Evolutionary conservation across 176 grass and related monocot genomes (phyloP).

Genomic region (Paspalum notatum): DNA sequence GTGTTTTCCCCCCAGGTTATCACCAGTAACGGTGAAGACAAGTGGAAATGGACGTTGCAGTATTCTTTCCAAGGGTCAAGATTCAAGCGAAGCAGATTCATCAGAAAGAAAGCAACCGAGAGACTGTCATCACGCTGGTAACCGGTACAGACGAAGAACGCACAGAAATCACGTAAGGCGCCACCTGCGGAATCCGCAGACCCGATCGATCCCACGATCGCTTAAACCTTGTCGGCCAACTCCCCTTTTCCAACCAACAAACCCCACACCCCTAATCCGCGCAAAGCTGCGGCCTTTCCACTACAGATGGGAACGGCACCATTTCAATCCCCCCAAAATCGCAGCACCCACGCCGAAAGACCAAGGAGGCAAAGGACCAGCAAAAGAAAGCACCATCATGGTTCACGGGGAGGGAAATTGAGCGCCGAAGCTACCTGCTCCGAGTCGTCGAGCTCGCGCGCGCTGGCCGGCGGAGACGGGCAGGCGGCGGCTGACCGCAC

Average conservation of each 20-base stretch:
- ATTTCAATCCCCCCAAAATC: background rate
- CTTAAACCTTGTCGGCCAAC: background rate
- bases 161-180: background rate
- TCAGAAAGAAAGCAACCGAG: background rate
- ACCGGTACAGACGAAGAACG: no score
- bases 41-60: background rate
- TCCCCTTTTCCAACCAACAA: background rate
- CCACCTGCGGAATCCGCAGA: background rate
- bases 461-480: background rate
- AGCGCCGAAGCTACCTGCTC: slow-evolving; percentile 10
- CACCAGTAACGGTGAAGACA: no score
- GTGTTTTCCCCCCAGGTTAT: background rate
- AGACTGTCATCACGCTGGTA: background rate
- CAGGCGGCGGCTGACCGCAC: background rate
- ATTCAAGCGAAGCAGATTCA: background rate
- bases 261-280: slow-evolving; percentile 24
- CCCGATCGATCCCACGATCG: slow-evolving; percentile 4
- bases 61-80: background rate
- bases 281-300: background rate
- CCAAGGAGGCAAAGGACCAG: background rate
- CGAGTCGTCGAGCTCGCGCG: background rate
- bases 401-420: no score
- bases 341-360: background rate
- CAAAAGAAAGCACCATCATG: slow-evolving; percentile 14
- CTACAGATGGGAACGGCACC: background rate